Evolutionary conservation across 306 rosid species (phyloP), one percentile per base, ranked within the genome.

Genomic region (Benincasa hispida): DNA sequence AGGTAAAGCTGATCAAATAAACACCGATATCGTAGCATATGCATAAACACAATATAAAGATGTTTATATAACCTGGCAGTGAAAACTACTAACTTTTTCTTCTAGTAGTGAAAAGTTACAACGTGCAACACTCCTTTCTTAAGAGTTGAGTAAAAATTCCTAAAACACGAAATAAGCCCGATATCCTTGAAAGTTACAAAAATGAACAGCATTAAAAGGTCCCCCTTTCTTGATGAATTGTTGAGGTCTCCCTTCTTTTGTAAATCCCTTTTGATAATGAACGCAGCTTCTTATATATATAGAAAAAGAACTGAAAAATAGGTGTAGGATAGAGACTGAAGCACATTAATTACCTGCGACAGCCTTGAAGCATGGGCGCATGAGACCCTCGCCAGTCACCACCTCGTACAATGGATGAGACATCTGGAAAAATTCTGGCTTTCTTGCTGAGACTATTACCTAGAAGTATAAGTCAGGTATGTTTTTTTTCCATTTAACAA

Each of bases 401-500:
- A 93, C 98, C 89, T 93, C 97, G 78, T 93, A 91, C 97, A 91
- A 83, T 63, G 98, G 98, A 77, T 90, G 96, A 73, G 97, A 86
- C 83, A 60, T 93, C 80, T 91, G 98, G 83, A 93, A 93, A 90
- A 93, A 93, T 79, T 93, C 97, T 68, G 98, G 98, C 84, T 93
- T 93, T 88, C 93, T 93, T 28, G 98, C 97, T 18, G 98, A 93
- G 78, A 93, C 96, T 79, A 93, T 91, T 68, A 91, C 97, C 97
- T 93, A 80, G 2, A n/a, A 57, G 55, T 45, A 57, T 11, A 61
- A 7, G 22, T 19, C 9, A 42, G 76, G 19, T 37, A 66, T 61
- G 10, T 0, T 63, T 7, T 57, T 24, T 9, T 55, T 55, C 12
- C 21, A 12, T 54, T 56, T 15, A 11, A 57, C 63, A 22, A 57